phyloP scores from a whole-genome alignment of 306 rosid genomes.

The Prunus mongolica region DNA sequence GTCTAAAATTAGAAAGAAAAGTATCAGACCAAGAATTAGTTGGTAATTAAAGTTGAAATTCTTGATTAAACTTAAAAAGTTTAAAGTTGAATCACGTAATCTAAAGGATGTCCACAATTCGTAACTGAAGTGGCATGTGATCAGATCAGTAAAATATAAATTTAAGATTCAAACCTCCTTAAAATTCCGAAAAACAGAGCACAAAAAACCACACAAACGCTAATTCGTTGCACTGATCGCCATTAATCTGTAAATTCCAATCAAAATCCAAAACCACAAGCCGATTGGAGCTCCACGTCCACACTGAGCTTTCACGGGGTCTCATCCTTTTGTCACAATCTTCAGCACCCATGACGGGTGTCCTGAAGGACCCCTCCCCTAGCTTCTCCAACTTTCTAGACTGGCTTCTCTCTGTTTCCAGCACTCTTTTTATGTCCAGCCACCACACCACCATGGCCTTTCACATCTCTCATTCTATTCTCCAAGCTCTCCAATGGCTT shows the following conservation, averaged over 20 bases:
- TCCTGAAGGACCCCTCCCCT: too few relatives aligned
- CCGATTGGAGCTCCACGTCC: not conserved
- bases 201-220: not conserved
- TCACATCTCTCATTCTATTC: not conserved
- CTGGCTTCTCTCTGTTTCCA: not conserved
- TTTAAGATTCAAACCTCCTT: too few relatives aligned
- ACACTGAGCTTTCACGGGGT: not conserved
- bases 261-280: not conserved
- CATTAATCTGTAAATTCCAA: not conserved
- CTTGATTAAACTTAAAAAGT: too few relatives aligned
- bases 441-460: not conserved
- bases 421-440: not conserved
- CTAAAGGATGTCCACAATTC: too few relatives aligned
- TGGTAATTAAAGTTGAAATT: too few relatives aligned
- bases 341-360: not conserved
- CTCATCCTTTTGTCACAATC: slow-evolving; percentile 14
- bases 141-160: too few relatives aligned
- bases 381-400: slow-evolving; percentile 29
- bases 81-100: too few relatives aligned
- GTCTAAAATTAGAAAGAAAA: too few relatives aligned
- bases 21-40: accelerated
- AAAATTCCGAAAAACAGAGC: too few relatives aligned
- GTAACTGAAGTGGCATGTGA: too few relatives aligned
- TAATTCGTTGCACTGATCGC: not conserved
- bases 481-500: slow-evolving; percentile 41